Percentiles rank a stretch among this genome's conserved stretches.
Evolutionary conservation across 2,329 filamentous ascomycete genomes (phyloP).

Genomic region (Ceratocystis cubensis): DNA sequence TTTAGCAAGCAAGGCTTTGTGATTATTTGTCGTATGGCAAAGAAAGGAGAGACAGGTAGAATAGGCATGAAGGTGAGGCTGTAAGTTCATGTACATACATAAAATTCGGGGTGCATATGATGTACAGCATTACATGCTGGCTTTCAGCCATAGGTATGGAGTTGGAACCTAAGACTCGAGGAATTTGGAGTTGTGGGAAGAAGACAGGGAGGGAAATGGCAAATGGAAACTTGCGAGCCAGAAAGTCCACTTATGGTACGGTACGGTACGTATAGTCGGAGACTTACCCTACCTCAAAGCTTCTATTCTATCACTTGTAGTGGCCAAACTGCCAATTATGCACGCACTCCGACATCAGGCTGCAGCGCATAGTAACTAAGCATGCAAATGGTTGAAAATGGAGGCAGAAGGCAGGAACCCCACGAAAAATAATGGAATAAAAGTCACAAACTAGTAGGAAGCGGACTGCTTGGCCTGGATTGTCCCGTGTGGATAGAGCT

Average conservation of each 20-base stretch:
- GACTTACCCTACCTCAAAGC: not conserved
- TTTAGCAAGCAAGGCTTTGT: not conserved
- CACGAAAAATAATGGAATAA: slow-evolving; percentile 5
- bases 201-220: not conserved
- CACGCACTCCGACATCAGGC: not conserved
- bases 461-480: too few relatives aligned
- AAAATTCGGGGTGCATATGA: not conserved
- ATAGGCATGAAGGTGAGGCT: not conserved
- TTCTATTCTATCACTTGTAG: not conserved
- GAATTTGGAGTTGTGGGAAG: not conserved
- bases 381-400: not conserved
- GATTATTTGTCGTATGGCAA: not conserved
- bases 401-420: not conserved
- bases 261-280: not conserved
- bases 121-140: not conserved
- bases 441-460: not conserved
- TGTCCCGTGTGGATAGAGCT: not conserved
- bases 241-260: too few relatives aligned
- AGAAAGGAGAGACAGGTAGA: slow-evolving; percentile 1
- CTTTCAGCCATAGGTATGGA: not conserved
- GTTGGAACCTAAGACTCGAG: not conserved
- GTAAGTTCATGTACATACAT: not conserved
- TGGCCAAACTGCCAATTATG: not conserved
- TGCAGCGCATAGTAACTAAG: not conserved
- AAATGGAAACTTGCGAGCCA: not conserved